These are phyloP conservation scores for Fusarium nodosum DNA, from an alignment of 2,329 filamentous ascomycete species.

Conservation along the genomic window DNA sequence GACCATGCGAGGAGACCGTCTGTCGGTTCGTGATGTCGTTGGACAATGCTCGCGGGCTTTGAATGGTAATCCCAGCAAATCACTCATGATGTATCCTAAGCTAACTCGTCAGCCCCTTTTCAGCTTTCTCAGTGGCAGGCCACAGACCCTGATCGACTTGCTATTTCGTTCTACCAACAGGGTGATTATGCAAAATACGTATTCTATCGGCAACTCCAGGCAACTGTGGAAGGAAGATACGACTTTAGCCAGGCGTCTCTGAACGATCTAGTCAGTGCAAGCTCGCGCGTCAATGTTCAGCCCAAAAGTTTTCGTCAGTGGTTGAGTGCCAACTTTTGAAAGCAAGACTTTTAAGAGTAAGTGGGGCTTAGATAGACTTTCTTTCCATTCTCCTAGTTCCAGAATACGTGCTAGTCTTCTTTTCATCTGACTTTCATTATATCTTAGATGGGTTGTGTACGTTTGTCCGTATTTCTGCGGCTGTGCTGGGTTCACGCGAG, in stretches of 20 bases:
- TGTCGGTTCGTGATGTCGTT: slow-evolving; percentile 72
- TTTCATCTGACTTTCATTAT: slow-evolving; percentile 2
- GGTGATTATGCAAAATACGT: slow-evolving; percentile 64
- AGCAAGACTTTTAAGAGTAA: background rate
- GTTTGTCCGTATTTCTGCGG: slow-evolving; percentile 5
- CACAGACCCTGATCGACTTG: slow-evolving; percentile 57
- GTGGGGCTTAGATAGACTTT: background rate
- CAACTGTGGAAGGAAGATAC: slow-evolving; percentile 77
- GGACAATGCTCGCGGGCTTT: slow-evolving; percentile 62
- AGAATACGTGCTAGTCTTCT: background rate
- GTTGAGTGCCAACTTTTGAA: slow-evolving; percentile 54
- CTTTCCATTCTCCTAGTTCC: background rate
- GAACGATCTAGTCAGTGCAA: slow-evolving; percentile 63
- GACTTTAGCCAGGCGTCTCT: slow-evolving; percentile 73
- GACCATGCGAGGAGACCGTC: slow-evolving; percentile 75
- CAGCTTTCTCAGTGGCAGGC: slow-evolving; percentile 56
- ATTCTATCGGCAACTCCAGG: slow-evolving; percentile 73
- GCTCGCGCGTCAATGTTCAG: slow-evolving; percentile 57
- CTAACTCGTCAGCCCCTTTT: slow-evolving; percentile 57
- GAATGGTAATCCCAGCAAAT: slow-evolving; percentile 56
- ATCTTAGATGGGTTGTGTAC: background rate
- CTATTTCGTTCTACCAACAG: slow-evolving; percentile 60
- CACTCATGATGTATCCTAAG: background rate
- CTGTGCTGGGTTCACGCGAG: slow-evolving; percentile 9
- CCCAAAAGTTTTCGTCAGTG: slow-evolving; percentile 68